Base-by-base conservation (phyloP, 2,329 filamentous ascomycete genomes). In the Emmonsiellopsis sp. region DNA sequence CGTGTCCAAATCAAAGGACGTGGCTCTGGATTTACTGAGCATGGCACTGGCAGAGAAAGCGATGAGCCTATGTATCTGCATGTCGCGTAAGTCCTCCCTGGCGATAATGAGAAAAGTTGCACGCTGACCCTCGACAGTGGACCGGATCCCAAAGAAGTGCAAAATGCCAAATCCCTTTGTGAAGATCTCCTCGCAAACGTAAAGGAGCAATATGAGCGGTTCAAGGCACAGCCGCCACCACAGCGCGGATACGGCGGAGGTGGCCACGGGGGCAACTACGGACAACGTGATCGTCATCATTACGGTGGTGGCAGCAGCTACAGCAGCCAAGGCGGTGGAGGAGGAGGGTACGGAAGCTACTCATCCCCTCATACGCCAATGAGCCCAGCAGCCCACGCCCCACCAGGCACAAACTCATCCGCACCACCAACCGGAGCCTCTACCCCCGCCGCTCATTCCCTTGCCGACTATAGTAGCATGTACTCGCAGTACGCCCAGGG, bases 1-100 rank as follows among this genome's bases (percentile, higher is more conserved):
- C 88, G 92, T 62, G 93, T 98, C 31, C 93, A 98, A 70, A 98
- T 98, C 74, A 98, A 98, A 69, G 93, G 93, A 14, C 88, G 88
- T 58, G 91, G 91, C 40, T 97, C 91, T 51, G 93, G 93, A 11
- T 98, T 95, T 67, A 84, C 95, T 65, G 93, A 98, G 68, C 83
- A 86, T 46, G 83, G 86, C 34, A 94, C 90, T n/a, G 87, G 88
- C 58, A 81, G 77, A 42, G 93, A 98, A 71, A 95, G 89, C 60
- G 92, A 98, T 47, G 92, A 97, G 67, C 83, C 89, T 2, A 97
- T 98, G 90, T 97, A 90, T 66, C 79, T 98, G 45, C 91, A 97
- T 69, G 91, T 97, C 60, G 88, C 93, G 87, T 94, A 79, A 68
- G 87, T 79, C 54, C 54, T 17, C 21, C n/a, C 14, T 50, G 33